Evolutionary conservation across 1,284 basidiomycete species (phyloP).

Genomic region (Cerrena zonata): DNA sequence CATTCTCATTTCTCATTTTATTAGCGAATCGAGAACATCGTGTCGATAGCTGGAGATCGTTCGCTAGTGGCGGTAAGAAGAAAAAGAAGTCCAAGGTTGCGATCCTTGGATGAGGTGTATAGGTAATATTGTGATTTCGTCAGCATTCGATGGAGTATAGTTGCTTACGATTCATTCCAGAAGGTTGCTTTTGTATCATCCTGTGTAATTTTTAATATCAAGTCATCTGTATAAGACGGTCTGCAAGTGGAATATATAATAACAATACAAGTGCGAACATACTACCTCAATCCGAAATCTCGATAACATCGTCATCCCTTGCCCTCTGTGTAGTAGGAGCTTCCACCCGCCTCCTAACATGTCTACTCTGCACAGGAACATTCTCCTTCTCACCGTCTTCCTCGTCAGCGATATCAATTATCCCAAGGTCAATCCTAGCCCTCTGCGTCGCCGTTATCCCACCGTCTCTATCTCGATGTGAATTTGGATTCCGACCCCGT

Average conservation of each 20-base stretch:
- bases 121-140: neutral
- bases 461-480: neutral
- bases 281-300: conserved; percentile 15
- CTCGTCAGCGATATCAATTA: conserved; percentile 41
- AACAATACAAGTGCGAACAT: too few relatives aligned
- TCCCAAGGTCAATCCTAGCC: conserved; percentile 14
- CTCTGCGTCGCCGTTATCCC: neutral
- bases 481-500: neutral
- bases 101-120: conserved; percentile 51
- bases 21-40: conserved; percentile 70
- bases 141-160: neutral
- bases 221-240: neutral
- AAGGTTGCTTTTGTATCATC: neutral
- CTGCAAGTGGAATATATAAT: too few relatives aligned
- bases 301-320: conserved; percentile 16
- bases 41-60: conserved; percentile 76
- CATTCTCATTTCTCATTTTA: conserved; percentile 5
- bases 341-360: conserved; percentile 40
- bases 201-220: neutral
- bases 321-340: neutral
- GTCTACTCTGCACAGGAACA: conserved; percentile 44
- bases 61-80: conserved; percentile 53
- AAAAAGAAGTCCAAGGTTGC: conserved; percentile 68
- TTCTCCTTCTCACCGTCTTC: conserved; percentile 62
- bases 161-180: neutral